Evolutionary conservation across 805 yeast species (phyloP), one percentile per base, ranked within the genome.

Genomic region (Hanseniaspora nectarophila): DNA sequence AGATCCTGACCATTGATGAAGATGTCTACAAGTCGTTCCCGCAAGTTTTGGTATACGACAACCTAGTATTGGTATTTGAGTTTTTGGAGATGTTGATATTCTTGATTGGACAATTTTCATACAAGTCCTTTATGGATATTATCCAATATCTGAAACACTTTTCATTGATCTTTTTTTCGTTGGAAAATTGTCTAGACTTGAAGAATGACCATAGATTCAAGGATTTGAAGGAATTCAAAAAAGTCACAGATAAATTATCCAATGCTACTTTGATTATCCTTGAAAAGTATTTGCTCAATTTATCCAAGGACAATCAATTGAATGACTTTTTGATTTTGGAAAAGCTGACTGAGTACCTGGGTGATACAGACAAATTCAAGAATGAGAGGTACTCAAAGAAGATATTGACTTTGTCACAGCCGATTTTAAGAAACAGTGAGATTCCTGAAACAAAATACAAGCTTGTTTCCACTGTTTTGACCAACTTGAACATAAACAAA

Each of bases 61-160:
- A 66, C 45, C 65, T 68, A 56, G 59, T 67, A 9, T 58, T 67
- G 18, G 55, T 66, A 2, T 68, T 68, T 55, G 71, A 69, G 45
- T 69, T 67, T 55, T 55, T 69, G 47, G 71, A 68, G 45, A 59
- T 67, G 31, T 54, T 69, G 20, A 38, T 46, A 15, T 46, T 46
- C 18, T 23, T 44, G 9, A 16, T 38, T 38, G 43, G 44, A 2
- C 24, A 43, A 16, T 42, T 28, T 15, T 13, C 43, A n/a, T 43
- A 18, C 34, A 48, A 40, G n/a, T 34, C 45, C 32, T 48, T 39
- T 20, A 16, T 21, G 23, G 52, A 48, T 26, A n/a, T 40, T 9
- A 21, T 46, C 9, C 51, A 46, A 16, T 46, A 24, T 12, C 20
- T 46, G 3, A 46, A 46, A 13, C 40, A 31, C 18, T 46, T 46